These are phyloP conservation scores for Candida glucosophila DNA, from an alignment of 1,139 yeast genomes.

Conservation along the genomic window DNA sequence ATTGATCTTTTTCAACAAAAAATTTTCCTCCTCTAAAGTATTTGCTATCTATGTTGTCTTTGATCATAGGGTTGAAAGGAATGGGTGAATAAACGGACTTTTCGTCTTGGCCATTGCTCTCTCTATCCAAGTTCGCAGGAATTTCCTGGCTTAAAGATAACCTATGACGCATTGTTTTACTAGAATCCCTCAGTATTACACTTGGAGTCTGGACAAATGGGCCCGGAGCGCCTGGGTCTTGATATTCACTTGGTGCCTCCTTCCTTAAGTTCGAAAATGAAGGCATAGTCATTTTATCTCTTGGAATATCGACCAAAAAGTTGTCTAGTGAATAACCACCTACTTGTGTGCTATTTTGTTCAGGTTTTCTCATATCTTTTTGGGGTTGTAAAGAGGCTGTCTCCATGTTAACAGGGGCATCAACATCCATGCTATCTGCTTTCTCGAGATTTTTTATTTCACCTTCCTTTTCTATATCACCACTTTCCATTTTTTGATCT, in stretches of 20 bases:
- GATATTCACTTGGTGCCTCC: slow-evolving; percentile 43
- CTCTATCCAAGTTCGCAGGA: neutral
- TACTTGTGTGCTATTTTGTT: neutral
- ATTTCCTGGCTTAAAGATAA: no score
- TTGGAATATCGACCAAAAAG: slow-evolving; percentile 40
- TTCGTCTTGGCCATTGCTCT: slow-evolving; percentile 3
- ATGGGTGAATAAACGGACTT: slow-evolving; percentile 70
- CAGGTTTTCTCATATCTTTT: neutral
- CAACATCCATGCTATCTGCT: neutral
- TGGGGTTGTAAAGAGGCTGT: neutral
- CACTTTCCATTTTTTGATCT: neutral
- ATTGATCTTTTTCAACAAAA: slow-evolving; percentile 41
- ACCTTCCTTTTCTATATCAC: no score
- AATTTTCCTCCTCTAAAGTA: slow-evolving; percentile 83
- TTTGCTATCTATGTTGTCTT: slow-evolving; percentile 68
- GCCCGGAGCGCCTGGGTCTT: slow-evolving; percentile 77
- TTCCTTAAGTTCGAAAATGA: slow-evolving; percentile 5
- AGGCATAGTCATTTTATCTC: slow-evolving; percentile 45
- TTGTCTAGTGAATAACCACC: neutral
- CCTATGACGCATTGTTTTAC: no score
- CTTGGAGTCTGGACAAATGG: slow-evolving; percentile 57
- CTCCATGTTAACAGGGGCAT: neutral
- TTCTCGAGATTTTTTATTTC: neutral
- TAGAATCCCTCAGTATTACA: slow-evolving; percentile 14
- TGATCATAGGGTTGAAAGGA: slow-evolving; percentile 69